Evolutionary conservation across 257 asterid genomes (phyloP), one percentile per base, ranked within the genome.

Genomic region (Primulina eburnea): DNA sequence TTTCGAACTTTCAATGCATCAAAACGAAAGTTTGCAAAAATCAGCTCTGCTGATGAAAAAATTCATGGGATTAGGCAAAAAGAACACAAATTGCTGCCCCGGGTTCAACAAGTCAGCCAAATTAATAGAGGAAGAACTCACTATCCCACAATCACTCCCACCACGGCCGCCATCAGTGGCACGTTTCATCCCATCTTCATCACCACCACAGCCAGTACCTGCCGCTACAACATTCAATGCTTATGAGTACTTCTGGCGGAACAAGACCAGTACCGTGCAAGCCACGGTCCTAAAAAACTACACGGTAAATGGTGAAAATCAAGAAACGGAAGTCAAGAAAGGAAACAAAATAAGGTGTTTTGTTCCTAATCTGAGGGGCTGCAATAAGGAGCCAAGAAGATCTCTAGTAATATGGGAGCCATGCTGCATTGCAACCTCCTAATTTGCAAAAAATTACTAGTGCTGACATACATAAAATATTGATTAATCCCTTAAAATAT

Each of bases 381-480:
- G 98, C 96, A 89, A 50, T 16, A 50, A 85, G 33, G 90, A 86
- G 72, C 70, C 82, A 0, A 81, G 82, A 62, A 86, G 81, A 55
- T 81, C 92, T 64, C 81, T 78, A 21, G 1, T 71, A 67, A 68
- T 81, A 29, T 81, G 92, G 87, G 87, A 83, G 83, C 89, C 96
- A 52, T 62, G 78, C 68, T 88, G 98, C 90, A 83, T 92, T 74
- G 92, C 94, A 67, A 86, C 98, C 38, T 88, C 88, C 68, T 85
- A 68, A 86, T 66, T 16, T 47, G n/a, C 55, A 59, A 30, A 29
- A 11, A 40, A 24, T 2, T 16, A 14, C 57, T 50, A 50, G 17
- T 70, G 75, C 71, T 71, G 69, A 64, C 14, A 74, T 75, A 40
- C 56, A 50, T 60, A 38, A 2, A 20, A 55, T 69, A 60, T 47